Conservation (phyloP, 148 eudicot genomes). For the Persicaria maculosa region DNA sequence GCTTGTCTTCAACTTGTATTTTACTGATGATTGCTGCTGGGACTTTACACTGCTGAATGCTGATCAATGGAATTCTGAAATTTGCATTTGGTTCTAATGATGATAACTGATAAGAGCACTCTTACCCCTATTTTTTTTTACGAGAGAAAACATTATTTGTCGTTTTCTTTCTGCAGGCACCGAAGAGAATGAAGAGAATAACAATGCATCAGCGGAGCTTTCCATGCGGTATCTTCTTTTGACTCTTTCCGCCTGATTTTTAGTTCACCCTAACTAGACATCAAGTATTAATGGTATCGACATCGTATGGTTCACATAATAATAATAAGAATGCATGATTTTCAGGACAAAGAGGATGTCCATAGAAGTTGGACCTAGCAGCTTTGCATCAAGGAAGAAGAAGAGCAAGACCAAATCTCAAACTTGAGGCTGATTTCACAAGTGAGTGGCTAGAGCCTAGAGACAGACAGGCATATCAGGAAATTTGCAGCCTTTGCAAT, state of each 20-base stretch:
- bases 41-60: not conserved
- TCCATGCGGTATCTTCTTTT: too few relatives aligned
- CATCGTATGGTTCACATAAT: too few relatives aligned
- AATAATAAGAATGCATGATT: not conserved
- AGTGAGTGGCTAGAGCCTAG: not conserved
- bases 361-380: constrained; percentile 38
- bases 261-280: too few relatives aligned
- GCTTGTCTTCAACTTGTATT: not conserved
- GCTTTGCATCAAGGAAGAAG: constrained; percentile 72
- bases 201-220: too few relatives aligned
- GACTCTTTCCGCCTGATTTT: too few relatives aligned
- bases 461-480: not conserved
- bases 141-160: too few relatives aligned
- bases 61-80: not conserved
- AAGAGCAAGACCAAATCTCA: constrained; percentile 45
- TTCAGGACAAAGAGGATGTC: constrained; percentile 1
- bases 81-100: not conserved
- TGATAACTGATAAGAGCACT: too few relatives aligned
- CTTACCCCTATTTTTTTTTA: not conserved
- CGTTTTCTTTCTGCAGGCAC: too few relatives aligned
- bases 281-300: too few relatives aligned
- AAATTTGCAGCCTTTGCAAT: too few relatives aligned
- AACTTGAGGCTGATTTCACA: not conserved
- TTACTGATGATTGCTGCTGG: not conserved
- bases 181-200: too few relatives aligned